These are phyloP conservation scores for Blastobotrys malaysiensis DNA, from an alignment of 1,139 yeast species.

Conservation along the genomic window DNA sequence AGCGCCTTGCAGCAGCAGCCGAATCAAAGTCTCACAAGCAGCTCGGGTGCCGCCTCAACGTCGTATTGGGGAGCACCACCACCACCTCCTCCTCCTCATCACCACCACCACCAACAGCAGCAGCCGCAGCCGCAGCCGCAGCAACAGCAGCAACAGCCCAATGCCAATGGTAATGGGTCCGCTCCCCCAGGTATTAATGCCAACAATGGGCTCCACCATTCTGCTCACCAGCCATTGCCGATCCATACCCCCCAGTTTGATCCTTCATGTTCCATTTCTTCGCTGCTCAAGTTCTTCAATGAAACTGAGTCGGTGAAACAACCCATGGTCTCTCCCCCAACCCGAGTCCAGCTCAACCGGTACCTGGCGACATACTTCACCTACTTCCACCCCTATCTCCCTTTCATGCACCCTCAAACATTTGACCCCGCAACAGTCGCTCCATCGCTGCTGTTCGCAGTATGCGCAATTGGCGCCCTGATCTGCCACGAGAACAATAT, in stretches of 20 bases:
- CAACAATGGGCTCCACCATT: too few relatives aligned
- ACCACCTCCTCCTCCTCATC: too few relatives aligned
- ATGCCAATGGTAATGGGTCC: too few relatives aligned
- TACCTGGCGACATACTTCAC: slow-evolving; percentile 32
- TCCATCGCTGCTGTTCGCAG: slow-evolving; percentile 31
- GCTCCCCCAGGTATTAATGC: neutral
- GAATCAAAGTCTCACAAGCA: slow-evolving; percentile 1
- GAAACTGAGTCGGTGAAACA: slow-evolving; percentile 15
- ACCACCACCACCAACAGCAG: too few relatives aligned
- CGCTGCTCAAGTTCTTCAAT: slow-evolving; percentile 18
- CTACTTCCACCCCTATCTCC: slow-evolving; percentile 33
- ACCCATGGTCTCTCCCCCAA: slow-evolving; percentile 20
- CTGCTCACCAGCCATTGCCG: neutral
- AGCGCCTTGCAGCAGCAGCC: neutral
- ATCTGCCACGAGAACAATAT: slow-evolving; percentile 28
- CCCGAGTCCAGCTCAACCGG: slow-evolving; percentile 28
- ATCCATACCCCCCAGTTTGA: slow-evolving; percentile 23
- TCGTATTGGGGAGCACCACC: slow-evolving; percentile 7
- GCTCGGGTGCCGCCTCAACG: slow-evolving; percentile 5
- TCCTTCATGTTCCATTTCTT: slow-evolving; percentile 17
- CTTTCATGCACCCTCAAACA: slow-evolving; percentile 33
- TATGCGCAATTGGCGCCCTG: slow-evolving; percentile 35
- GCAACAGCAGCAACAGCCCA: too few relatives aligned
- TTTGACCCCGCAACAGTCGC: slow-evolving; percentile 30
- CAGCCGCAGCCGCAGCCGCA: too few relatives aligned